Conservation (phyloP, 345 rosid species). For the Pelargonium nanum region DNA sequence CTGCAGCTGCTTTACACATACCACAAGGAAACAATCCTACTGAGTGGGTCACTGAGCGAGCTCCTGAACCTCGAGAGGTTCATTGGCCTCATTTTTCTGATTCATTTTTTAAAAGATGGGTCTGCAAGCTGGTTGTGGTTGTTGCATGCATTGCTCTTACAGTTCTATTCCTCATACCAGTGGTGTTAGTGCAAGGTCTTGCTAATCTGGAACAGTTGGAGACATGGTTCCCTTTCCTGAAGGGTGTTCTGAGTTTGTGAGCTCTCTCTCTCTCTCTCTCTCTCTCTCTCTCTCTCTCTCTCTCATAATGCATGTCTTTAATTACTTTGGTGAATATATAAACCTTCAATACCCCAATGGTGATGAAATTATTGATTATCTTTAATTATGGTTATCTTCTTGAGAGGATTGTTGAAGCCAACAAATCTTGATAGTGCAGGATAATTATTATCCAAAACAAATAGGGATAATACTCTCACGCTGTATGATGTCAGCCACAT, state of each 20-base stretch:
- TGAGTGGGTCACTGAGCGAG: constrained; percentile 78
- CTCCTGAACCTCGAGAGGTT: constrained; percentile 80
- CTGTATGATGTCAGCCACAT: too few species aligned
- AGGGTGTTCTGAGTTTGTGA: constrained; percentile 53
- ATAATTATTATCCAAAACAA: too few species aligned
- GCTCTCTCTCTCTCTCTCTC: too few species aligned
- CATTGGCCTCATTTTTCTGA: constrained; percentile 89
- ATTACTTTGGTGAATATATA: too few species aligned
- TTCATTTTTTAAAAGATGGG: constrained; percentile 72
- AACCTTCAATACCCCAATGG: too few species aligned
- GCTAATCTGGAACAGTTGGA: constrained; percentile 73
- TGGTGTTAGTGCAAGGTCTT: constrained; percentile 81
- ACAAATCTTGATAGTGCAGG: too few species aligned
- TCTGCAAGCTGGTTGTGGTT: constrained; percentile 40
- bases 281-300: too few species aligned
- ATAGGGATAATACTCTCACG: too few species aligned
- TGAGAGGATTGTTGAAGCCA: too few species aligned
- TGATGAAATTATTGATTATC: too few species aligned
- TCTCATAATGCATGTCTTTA: too few species aligned
- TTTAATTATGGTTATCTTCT: too few species aligned
- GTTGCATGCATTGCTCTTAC: constrained; percentile 44
- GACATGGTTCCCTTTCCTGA: constrained; percentile 67
- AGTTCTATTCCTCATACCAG: constrained; percentile 63
- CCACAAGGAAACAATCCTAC: constrained; percentile 78
- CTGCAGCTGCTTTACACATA: constrained; percentile 65